Base-by-base conservation (phyloP, 1,284 basidiomycete species). In the Phlebopus sp. region DNA sequence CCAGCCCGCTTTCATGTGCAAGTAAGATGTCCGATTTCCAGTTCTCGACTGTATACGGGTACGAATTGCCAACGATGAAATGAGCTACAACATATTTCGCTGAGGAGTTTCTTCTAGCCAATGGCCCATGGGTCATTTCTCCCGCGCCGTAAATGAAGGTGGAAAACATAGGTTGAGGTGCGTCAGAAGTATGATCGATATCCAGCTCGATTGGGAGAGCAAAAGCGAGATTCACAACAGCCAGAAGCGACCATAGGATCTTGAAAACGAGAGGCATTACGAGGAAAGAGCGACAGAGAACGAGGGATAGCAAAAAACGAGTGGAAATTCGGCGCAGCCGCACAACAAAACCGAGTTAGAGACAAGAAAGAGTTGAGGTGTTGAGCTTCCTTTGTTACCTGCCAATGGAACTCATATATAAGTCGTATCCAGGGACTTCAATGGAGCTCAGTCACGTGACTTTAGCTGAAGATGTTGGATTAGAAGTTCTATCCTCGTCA, bases 11-110 rank as follows among this genome's bases (percentile, higher is more conserved):
- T 2, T 71, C 67, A 55, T 77, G 67, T 0, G 87, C 87, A 15
- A 83, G 69, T 2, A 57, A 39, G 29, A 89, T 80, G 56, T 89
- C 78, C 18, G 67, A 64, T 27, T 66, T 48, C 78, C 87, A 89
- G 55, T 78, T 72, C 51, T 75, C 61, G 27, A 69, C 52, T 4
- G 74, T 81, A 65, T 86, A 90, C 0, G 84, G 77, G 55, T 74
- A 80, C 0, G 79, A 74, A 54, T 86, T 86, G 44, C 84, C 84
- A 44, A 87, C 77, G 71, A 86, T 84, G 52, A 81, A 76, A 57
- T 86, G 84, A 2, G 81, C 78, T 14, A 83, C 70, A 14, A 86
- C 82, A 62, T 74, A 72, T 72, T 84, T 84, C 1, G 59, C 58
- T 30, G 62, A 19, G 6, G 57, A 39, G 38, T 50, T 55, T 21